Evolutionary conservation across 2,329 filamentous ascomycete genomes (phyloP), one percentile per base, ranked within the genome.

Genomic region (Aspergillus floridensis): DNA sequence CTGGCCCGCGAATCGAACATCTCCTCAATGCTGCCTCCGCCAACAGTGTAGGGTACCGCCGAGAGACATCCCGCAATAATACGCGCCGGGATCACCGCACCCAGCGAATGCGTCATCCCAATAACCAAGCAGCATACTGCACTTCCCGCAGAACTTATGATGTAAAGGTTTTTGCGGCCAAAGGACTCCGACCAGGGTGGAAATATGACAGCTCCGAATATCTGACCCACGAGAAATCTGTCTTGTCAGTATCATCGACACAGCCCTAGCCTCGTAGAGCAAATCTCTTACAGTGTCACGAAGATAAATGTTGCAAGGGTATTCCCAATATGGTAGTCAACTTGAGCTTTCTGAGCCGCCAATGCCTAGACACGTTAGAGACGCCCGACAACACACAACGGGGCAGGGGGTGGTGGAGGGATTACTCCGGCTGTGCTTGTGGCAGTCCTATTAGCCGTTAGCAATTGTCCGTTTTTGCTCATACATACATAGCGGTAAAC

Each of bases 141-240:
- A 26, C 55, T 58, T 3, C 58, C 19, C 4, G 38, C 48, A 0
- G 51, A 53, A 11, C 56, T 58, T 1, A 58, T 16, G 3, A 58
- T 49, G 21, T 61, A 61, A 5, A 57, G 56, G 48, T 52, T 61
- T 41, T 57, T 53, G n/a, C 59, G 49, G 21, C 59, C 56, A 16
- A 61, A 59, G 4, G 54, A 49, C 21, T 61, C 59, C 2, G 56
- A 61, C 12, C 46, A 58, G 7, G 59, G 59, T 2, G 56, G 59
- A 21, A 61, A 49, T 2, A 61, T 22, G 2, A 61, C 46, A 1
- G 56, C 59, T 4, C 59, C 59, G 11, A 59, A 26, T 14, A 49
- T 56, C 35, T 58, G 56, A 14, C 59, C 59, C 26, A 55, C 14
- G 1, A 55, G 53, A 48, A 47, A 55, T 16, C 53, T 55, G 29